A percentile compares a stretch with the other conserved stretches of the same genome.
Evolutionary conservation across 257 asterid genomes (phyloP).

Genomic region (Henckelia pumila): DNA sequence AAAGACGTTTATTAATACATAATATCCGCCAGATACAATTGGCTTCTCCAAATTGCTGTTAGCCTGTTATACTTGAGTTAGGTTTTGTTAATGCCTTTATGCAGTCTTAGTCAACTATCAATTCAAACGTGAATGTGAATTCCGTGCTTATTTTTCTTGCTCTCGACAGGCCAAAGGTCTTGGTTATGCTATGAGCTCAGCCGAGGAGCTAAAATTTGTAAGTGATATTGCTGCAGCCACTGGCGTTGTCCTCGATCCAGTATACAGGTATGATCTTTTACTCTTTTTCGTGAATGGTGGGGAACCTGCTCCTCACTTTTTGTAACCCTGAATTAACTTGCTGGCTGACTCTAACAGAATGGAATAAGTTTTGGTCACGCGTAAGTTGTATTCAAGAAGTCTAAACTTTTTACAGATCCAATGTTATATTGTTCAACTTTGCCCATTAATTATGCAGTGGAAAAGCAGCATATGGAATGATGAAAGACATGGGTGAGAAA

Average conservation of each 20-base stretch:
- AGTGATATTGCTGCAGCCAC: conserved; percentile 79
- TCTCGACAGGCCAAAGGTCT: conserved; percentile 87
- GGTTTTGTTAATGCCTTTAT: background rate
- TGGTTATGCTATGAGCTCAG: conserved; percentile 88
- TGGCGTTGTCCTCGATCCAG: conserved; percentile 93
- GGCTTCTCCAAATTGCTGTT: background rate
- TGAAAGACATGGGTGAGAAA: conserved; percentile 69
- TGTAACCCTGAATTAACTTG: background rate
- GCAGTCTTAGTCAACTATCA: background rate
- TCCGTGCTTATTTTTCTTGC: conserved; percentile 11
- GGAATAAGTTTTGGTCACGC: no score
- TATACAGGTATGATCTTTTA: conserved; percentile 61
- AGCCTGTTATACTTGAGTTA: background rate
- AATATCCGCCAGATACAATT: background rate
- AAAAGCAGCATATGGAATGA: conserved; percentile 79
- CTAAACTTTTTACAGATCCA: background rate
- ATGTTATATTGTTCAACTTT: background rate
- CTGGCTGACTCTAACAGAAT: no score
- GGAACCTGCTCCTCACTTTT: background rate
- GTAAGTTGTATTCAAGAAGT: background rate
- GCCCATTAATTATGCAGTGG: conserved; percentile 49
- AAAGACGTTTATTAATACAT: background rate
- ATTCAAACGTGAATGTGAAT: background rate
- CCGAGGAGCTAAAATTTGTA: conserved; percentile 81
- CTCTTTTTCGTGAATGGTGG: background rate